Conservation (phyloP, 1,284 basidiomycete species). For the Trichosporon asahii region DNA sequence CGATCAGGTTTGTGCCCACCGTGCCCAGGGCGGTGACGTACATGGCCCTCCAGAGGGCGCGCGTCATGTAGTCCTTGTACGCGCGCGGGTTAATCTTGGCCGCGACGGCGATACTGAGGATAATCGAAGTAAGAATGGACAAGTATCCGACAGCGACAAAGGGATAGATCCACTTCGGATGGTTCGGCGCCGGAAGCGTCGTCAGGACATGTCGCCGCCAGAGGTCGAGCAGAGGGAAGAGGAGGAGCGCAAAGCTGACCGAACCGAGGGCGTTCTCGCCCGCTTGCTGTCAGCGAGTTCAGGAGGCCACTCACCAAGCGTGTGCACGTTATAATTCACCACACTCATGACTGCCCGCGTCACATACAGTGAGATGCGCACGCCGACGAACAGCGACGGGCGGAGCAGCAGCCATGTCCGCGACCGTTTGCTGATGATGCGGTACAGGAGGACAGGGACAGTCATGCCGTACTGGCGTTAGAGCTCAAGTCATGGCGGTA, state of each 20-base stretch:
- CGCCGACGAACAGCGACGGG: slow-evolving; percentile 31
- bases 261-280: slow-evolving; percentile 38
- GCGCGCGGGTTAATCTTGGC: not conserved
- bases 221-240: slow-evolving; percentile 32
- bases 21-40: slow-evolving; percentile 27
- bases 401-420: slow-evolving; percentile 32
- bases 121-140: slow-evolving; percentile 28
- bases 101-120: slow-evolving; percentile 28
- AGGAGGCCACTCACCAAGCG: slow-evolving; percentile 14
- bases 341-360: slow-evolving; percentile 36
- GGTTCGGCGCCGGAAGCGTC: slow-evolving; percentile 6
- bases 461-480: slow-evolving; percentile 27
- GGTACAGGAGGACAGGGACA: slow-evolving; percentile 29
- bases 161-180: slow-evolving; percentile 13
- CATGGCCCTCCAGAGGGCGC: not conserved
- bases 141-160: slow-evolving; percentile 7
- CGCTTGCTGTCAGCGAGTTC: slow-evolving; percentile 21
- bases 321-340: slow-evolving; percentile 23
- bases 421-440: slow-evolving; percentile 17
- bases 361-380: slow-evolving; percentile 29
- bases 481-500: not conserved
- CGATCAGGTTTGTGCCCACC: slow-evolving; percentile 23
- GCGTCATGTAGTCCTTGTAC: not conserved
- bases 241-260: slow-evolving; percentile 35
- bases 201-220: slow-evolving; percentile 30